Evolutionary conservation across 352 stramenopile genomes (phyloP).

Genomic region (Elongisporangium undulatum): DNA sequence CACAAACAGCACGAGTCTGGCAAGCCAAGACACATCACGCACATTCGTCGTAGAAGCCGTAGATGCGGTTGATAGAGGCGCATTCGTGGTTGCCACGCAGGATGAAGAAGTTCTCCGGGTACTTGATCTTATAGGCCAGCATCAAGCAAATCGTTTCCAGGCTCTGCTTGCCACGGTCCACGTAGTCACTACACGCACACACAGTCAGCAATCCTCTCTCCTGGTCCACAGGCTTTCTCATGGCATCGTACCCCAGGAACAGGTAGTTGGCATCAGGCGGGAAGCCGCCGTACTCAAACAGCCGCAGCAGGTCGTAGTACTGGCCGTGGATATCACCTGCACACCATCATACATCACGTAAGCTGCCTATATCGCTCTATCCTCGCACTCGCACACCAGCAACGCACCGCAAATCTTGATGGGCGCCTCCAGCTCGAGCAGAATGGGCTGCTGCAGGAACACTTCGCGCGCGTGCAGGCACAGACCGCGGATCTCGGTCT

Average conservation of each 20-base stretch:
- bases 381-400: slow-evolving; percentile 3
- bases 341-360: background rate
- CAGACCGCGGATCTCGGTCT: slow-evolving; percentile 97
- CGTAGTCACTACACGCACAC: slow-evolving; percentile 41
- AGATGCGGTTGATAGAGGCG: slow-evolving; percentile 80
- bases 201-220: background rate
- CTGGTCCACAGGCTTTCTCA: background rate
- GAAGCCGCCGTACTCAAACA: slow-evolving; percentile 92
- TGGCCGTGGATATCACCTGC: slow-evolving; percentile 96
- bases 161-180: slow-evolving; percentile 87
- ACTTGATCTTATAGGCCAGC: slow-evolving; percentile 86
- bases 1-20: too few relatives aligned
- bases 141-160: slow-evolving; percentile 82
- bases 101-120: slow-evolving; percentile 84
- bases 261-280: slow-evolving; percentile 80
- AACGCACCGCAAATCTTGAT: slow-evolving; percentile 96
- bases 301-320: slow-evolving; percentile 97
- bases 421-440: slow-evolving; percentile 98
- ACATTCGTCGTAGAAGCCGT: slow-evolving; percentile 82
- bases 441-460: slow-evolving; percentile 98
- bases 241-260: slow-evolving; percentile 38
- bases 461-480: slow-evolving; percentile 96
- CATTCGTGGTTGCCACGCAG: slow-evolving; percentile 80
- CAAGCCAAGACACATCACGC: too few relatives aligned
- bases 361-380: background rate